phyloP scores from a whole-genome alignment of 768 basidiomycete genomes.

The Tulasnella calospora region DNA sequence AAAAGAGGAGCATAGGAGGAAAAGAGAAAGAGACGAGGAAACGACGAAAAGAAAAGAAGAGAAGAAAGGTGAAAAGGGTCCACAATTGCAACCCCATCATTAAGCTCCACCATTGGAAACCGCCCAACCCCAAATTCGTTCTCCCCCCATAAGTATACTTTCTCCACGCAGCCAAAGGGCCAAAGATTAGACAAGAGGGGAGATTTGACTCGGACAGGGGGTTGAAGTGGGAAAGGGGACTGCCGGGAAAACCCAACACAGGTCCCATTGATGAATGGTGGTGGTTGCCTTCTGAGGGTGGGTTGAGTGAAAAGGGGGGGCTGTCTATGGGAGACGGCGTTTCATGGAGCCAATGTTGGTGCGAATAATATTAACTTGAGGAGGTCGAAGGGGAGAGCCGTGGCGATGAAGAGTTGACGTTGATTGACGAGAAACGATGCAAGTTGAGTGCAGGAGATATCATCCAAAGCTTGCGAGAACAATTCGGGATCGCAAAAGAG shows the following conservation, averaged over 20 bases:
- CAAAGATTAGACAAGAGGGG: neutral
- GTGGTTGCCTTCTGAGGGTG: neutral
- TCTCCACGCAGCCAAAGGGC: neutral
- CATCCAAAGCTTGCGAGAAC: neutral
- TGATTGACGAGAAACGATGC: neutral
- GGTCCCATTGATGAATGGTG: neutral
- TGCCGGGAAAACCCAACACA: neutral
- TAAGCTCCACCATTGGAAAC: neutral
- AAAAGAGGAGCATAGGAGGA: neutral
- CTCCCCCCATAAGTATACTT: neutral
- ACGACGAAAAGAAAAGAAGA: neutral
- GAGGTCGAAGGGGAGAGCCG: slow-evolving; percentile 32
- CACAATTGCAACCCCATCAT: neutral
- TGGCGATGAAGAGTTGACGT: slow-evolving; percentile 28
- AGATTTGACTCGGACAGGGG: neutral
- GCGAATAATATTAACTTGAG: neutral
- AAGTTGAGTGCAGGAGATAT: neutral
- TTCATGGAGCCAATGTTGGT: neutral
- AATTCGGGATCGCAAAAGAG: neutral
- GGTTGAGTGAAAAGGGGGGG: neutral
- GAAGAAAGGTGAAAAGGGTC: neutral
- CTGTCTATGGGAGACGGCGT: neutral
- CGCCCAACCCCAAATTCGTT: no score
- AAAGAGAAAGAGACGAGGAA: neutral
- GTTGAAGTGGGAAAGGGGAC: neutral